Base-by-base conservation (phyloP, 352 stramenopile species). In the Heterotrichella gracilis region DNA sequence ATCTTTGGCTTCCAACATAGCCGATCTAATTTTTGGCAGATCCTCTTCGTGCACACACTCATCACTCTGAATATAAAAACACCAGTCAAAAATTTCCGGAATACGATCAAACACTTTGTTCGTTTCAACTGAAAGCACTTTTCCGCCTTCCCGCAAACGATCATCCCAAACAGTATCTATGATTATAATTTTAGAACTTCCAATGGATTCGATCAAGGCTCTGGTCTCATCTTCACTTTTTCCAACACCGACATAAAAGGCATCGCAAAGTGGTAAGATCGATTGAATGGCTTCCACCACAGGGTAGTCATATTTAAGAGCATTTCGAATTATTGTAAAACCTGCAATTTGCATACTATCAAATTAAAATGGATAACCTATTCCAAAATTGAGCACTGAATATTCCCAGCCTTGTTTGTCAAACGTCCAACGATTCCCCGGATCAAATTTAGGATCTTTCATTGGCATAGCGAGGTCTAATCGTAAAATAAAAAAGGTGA, bases 21-120 rank as follows among this genome's bases (percentile, higher is more conserved):
- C 32, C 9, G 9, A 9, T 53, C n/a, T 53, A 17, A 53, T 53
- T 53, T 53, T 53, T 17, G 32, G 32, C 9, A 53, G 32, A 53
- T 53, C 32, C 9, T 53, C 32, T 53, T 53, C 32, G n/a, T 53
- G 32, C 32, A 53, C 32, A n/a, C 32, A 53, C 32, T 53, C 32
- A n/a, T 53, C 32, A n/a, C 32, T 53, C 32, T 53, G 32, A 17
- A 53, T 53, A 53, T 53, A 53, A 53, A 53, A 53, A 53, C 32
- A 53, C 32, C 32, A 53, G 32, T 53, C 32, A n/a, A 53, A 53
- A 9, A 17, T n/a, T 53, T 53, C n/a, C 9, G 32, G 32, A 53
- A 53, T 53, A 53, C 9, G 9, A n/a, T 53, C 32, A n/a, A 53
- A 53, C 32, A 53, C 32, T n/a, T 53, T 53, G 32, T 53, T 53